Base-by-base conservation (phyloP, 768 basidiomycete genomes). In the Rhodotorula graminis region DNA sequence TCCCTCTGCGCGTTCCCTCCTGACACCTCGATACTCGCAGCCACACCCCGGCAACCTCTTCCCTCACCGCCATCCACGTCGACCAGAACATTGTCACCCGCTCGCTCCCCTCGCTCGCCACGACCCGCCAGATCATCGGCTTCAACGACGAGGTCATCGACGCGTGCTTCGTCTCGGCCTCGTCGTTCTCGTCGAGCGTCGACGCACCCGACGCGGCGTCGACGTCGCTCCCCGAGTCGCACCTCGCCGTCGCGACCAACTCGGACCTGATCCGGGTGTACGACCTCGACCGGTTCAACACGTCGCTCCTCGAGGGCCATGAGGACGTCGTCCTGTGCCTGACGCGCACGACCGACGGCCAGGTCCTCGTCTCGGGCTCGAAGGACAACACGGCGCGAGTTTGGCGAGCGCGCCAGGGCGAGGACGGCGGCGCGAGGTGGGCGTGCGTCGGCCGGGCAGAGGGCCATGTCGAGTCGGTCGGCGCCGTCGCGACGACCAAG, bases 91-190 rank as follows among this genome's bases (percentile, higher is more conserved):
- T 99, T 76, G 85, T 93, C 60, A 92, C 92, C 82, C 88, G 93
- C 81, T 93, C 91, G 4, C 83, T 95, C 15, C 80, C 84, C n/a
- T 40, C 86, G 87, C 2, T 85, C 85, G 46, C 82, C 37, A 83
- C 65, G 40, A 68, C 73, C 85, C 89, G 90, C 27, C 95, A 97
- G 77, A 82, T 98, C 76, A 88, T 98, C 77, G 96, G 96, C 0
- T 99, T 90, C 85, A 98, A 98, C 80, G 96, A 99, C 81, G 95
- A 98, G 81, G 93, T 98, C 76, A 90, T 97, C 63, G 96, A 98
- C 78, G 86, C 88, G 10, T 84, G 86, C 40, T 92, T 93, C 82
- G 85, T 99, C 70, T 86, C 86, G 58, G 79, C 84, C 46, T n/a
- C 77, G 37, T 80, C 83, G 31, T 60, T 80, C 29, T 77, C 79